Evolutionary conservation across 2,329 filamentous ascomycete genomes (phyloP), one percentile per base, ranked within the genome.

Genomic region (Trichoderma sp.): DNA sequence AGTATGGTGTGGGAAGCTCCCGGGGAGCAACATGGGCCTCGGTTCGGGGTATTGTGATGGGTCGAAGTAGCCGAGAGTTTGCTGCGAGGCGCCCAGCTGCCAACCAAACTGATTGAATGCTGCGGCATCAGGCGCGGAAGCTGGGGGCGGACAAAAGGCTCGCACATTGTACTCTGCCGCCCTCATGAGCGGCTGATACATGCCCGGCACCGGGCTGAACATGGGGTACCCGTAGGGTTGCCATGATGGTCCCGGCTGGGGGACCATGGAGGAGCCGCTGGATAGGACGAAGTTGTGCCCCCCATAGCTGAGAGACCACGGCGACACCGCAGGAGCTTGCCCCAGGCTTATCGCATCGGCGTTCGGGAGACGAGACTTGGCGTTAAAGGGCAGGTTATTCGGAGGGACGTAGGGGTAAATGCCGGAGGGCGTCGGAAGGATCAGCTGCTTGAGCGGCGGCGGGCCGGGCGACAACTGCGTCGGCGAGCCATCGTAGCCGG

Each of bases 401-500:
- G 41, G 65, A 56, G 44, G 64, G 44, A 12, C 41, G 57, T 60
- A 68, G 61, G 67, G 63, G 12, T 67, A 71, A 26, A 69, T 60
- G 24, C 68, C 67, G 21, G 67, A 68, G n/a, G 72, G 70, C 15
- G 85, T 83, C 3, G 91, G 88, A 30, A 96, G 81, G 21, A 95
- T 82, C 74, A 97, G 87, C 74, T 97, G 93, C 78, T 97, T 97
- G 54, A 87, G 81, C 1, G 91, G 89, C 44, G 91, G 91, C 6
- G 90, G 89, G 44, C 90, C 90, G 43, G 88, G 86, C 10, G 84
- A 87, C 71, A 89, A 86, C 72, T 92, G 90, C 24, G 88, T 83
- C 1, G 89, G 88, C 5, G 91, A 91, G 39, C 91, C 92, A 82
- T 98, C 93, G 73, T 97, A 97, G 12, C 92, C 93, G 62, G 91